These are phyloP conservation scores for Ogataea dorogensis DNA, from an alignment of 805 yeast genomes.

Conservation along the genomic window DNA sequence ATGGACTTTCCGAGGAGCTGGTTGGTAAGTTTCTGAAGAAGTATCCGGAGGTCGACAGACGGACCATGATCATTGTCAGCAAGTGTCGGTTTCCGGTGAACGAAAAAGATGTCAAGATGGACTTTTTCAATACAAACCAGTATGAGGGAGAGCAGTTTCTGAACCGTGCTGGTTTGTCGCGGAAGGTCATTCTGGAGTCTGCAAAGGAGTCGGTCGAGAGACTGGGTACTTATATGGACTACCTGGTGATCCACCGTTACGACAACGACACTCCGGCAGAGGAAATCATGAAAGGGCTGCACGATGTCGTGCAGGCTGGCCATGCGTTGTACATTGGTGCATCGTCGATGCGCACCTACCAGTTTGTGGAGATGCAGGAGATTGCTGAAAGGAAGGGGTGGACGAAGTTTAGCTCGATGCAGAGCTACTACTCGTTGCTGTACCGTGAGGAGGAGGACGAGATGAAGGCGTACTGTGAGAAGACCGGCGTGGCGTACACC, in stretches of 20 bases:
- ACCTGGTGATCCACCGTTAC: constrained; percentile 55
- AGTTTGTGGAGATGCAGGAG: constrained; percentile 53
- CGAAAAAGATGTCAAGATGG: constrained; percentile 7
- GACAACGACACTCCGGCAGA: constrained; percentile 47
- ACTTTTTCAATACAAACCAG: constrained; percentile 19
- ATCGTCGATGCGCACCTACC: constrained; percentile 55
- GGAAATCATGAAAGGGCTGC: constrained; percentile 57
- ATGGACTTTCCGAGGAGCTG: constrained; percentile 48
- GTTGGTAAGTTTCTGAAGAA: constrained; percentile 54
- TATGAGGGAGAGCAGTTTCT: constrained; percentile 22
- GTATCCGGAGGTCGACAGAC: constrained; percentile 52
- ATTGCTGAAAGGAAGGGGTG: constrained; percentile 57
- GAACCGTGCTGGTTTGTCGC: constrained; percentile 41
- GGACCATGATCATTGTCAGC: constrained; percentile 52
- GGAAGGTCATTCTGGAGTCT: constrained; percentile 48
- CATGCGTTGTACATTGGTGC: constrained; percentile 58
- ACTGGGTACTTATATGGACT: constrained; percentile 53
- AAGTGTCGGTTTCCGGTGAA: constrained; percentile 41
- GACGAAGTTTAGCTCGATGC: constrained; percentile 59
- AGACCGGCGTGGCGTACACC: constrained; percentile 51
- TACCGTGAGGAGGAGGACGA: constrained; percentile 68
- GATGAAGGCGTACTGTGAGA: constrained; percentile 52
- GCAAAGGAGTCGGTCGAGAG: constrained; percentile 40
- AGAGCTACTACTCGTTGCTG: constrained; percentile 53
- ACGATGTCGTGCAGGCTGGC: constrained; percentile 50